Base-by-base conservation (phyloP, 495 filamentous ascomycete species). In the Parachaetomium inaequale region DNA sequence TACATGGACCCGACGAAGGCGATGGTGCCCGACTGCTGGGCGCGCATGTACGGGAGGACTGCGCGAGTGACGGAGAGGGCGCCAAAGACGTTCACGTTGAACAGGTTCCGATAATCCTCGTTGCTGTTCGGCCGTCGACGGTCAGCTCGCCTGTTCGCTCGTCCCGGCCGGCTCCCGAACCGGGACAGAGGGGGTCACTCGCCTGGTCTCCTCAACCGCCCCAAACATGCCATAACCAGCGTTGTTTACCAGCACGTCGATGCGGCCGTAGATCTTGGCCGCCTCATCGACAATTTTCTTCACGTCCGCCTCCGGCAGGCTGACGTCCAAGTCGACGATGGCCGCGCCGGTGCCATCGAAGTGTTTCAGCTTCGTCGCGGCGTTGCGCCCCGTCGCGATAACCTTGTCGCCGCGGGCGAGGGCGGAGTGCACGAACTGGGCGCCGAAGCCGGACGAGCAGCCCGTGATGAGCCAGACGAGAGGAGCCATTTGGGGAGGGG, bases 221-320 rank as follows among this genome's bases (percentile, higher is more conserved):
- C 76, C 81, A 21, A 76, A 56, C 4, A 81, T 60, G n/a, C 69
- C 70, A 52, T 78, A 77, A 7, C 67, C 81, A 2, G 81, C 79
- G 34, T 81, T 80, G 59, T 84, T 83, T 32, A 84, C 68, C 21
- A 84, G 62, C 28, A 81, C 77, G 45, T 82, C 81, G 54, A 84
- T 75, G 15, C 65, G 59, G 14, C 79, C 79, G 53, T 77, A 65
- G 34, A 42, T 55, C 34, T 42, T 59, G n/a, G 21, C 32, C 4
- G 46, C 43, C n/a, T 72, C 69, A 11, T 63, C 57, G 26, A 75
- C 61, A 11, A 71, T 70, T 4, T 67, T 66, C 25, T 69, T 62
- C 25, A 80, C 66, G 28, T 68, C 62, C 4, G 65, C 28, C 36
- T 76, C 47, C 12, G 38, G 68, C 28, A 77, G 59, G 52, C 67